These are phyloP conservation scores for Letharia columbiana DNA, from an alignment of 495 filamentous ascomycete genomes.

Conservation along the genomic window DNA sequence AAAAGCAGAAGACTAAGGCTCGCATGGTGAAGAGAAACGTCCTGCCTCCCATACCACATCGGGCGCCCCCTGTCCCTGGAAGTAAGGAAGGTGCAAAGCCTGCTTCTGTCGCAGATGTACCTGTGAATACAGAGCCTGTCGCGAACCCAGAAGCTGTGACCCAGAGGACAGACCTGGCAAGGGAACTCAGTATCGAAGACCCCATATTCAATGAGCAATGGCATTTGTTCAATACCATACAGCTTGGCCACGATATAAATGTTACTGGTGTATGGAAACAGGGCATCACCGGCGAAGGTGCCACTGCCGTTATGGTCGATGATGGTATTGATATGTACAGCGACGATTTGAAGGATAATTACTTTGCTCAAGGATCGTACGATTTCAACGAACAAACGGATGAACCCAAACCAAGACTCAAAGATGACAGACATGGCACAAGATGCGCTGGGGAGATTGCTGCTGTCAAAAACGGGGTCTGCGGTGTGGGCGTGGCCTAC, in stretches of 20 bases:
- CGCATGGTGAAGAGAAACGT: conserved; percentile 68
- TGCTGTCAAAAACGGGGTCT: conserved; percentile 85
- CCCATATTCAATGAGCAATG: conserved; percentile 91
- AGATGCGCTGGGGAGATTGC: conserved; percentile 91
- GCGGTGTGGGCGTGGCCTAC: conserved; percentile 90
- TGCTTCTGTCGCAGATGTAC: conserved; percentile 22
- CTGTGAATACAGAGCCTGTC: conserved; percentile 23
- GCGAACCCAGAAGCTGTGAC: conserved; percentile 44
- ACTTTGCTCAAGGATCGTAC: conserved; percentile 84
- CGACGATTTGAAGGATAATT: conserved; percentile 82
- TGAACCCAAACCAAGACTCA: conserved; percentile 70
- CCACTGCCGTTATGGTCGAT: conserved; percentile 87
- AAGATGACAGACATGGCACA: conserved; percentile 83
- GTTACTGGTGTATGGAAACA: conserved; percentile 85
- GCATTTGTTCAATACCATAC: conserved; percentile 81
- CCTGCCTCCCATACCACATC: conserved; percentile 32
- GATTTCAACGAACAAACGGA: conserved; percentile 83
- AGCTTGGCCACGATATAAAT: conserved; percentile 86
- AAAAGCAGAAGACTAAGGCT: conserved; percentile 70
- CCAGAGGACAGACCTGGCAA: conserved; percentile 52
- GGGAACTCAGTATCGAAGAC: conserved; percentile 64
- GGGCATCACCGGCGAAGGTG: conserved; percentile 85
- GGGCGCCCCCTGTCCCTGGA: conserved; percentile 15
- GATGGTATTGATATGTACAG: conserved; percentile 97
- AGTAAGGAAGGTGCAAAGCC: conserved; percentile 17